phyloP scores from a whole-genome alignment of 176 grass and related monocot species.

The Poa pratensis region DNA sequence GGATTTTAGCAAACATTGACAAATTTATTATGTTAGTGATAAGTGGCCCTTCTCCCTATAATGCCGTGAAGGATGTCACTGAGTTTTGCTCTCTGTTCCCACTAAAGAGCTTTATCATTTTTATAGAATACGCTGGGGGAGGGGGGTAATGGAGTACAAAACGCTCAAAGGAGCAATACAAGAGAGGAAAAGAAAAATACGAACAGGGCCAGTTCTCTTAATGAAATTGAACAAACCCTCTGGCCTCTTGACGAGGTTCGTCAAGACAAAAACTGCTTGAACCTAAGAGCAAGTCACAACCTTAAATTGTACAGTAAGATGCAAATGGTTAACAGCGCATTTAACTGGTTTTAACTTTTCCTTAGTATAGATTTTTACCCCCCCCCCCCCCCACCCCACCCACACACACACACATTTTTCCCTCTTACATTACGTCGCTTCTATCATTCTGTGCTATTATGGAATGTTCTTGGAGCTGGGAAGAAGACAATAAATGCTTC shows the following conservation, averaged over 20 bases:
- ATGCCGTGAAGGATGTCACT: constrained; percentile 7
- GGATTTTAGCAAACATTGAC: not conserved
- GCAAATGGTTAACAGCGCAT: not conserved
- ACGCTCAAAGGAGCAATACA: not conserved
- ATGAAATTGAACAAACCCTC: not conserved
- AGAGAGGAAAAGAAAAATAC: not conserved
- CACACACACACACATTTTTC: too few relatives aligned
- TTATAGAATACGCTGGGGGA: not conserved
- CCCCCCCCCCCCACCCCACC: too few relatives aligned
- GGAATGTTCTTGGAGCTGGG: constrained; percentile 9
- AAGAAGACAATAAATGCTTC: not conserved
- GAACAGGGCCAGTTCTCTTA: not conserved
- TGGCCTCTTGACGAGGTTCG: not conserved
- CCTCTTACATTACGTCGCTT: not conserved
- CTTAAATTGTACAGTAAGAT: not conserved
- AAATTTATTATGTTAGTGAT: constrained; percentile 28
- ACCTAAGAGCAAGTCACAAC: not conserved
- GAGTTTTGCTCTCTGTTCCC: not conserved
- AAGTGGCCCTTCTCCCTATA: not conserved
- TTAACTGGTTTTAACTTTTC: constrained; percentile 1
- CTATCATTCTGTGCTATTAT: not conserved
- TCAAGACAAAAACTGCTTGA: not conserved
- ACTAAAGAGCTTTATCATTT: not conserved
- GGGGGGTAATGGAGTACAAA: too few relatives aligned
- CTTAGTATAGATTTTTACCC: too few relatives aligned